phyloP scores from a whole-genome alignment of 2,329 filamentous ascomycete genomes.

The Corynespora cassiicola region DNA sequence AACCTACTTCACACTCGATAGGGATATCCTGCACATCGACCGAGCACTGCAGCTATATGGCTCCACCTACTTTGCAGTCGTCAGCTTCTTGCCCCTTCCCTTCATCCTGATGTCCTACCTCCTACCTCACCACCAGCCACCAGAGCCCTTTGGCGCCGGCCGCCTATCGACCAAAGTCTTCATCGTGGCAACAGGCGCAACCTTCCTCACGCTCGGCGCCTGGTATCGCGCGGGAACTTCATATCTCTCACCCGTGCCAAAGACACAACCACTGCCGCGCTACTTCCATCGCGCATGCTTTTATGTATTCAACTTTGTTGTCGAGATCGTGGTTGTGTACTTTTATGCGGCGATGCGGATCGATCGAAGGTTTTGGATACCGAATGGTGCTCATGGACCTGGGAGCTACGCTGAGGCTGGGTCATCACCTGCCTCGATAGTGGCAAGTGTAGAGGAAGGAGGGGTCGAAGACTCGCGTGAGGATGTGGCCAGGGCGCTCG shows the following conservation, averaged over 20 bases:
- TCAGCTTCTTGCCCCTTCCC: constrained; percentile 71
- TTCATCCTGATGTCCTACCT: constrained; percentile 58
- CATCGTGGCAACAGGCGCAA: constrained; percentile 65
- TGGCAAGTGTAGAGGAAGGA: too few relatives aligned
- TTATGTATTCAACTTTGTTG: constrained; percentile 78
- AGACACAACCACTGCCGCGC: constrained; percentile 67
- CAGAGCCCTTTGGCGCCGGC: constrained; percentile 71
- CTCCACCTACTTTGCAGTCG: constrained; percentile 65
- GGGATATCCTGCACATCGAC: constrained; percentile 57
- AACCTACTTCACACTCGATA: constrained; percentile 70
- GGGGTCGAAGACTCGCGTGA: too few relatives aligned
- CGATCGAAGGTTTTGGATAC: constrained; percentile 77
- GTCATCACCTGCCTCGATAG: too few relatives aligned
- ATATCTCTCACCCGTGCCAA: constrained; percentile 55
- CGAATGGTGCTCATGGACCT: constrained; percentile 68
- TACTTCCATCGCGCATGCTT: constrained; percentile 76
- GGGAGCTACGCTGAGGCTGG: constrained; percentile 25
- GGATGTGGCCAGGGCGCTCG: too few relatives aligned
- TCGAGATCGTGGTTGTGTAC: constrained; percentile 75
- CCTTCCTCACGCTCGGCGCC: constrained; percentile 72
- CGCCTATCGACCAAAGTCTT: constrained; percentile 70
- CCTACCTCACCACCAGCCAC: constrained; percentile 48
- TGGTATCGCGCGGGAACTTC: constrained; percentile 69
- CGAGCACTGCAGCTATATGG: constrained; percentile 70
- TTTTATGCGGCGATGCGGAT: constrained; percentile 72